These are phyloP conservation scores for Parietaria judaica DNA, from an alignment of 306 rosid genomes.

Conservation along the genomic window DNA sequence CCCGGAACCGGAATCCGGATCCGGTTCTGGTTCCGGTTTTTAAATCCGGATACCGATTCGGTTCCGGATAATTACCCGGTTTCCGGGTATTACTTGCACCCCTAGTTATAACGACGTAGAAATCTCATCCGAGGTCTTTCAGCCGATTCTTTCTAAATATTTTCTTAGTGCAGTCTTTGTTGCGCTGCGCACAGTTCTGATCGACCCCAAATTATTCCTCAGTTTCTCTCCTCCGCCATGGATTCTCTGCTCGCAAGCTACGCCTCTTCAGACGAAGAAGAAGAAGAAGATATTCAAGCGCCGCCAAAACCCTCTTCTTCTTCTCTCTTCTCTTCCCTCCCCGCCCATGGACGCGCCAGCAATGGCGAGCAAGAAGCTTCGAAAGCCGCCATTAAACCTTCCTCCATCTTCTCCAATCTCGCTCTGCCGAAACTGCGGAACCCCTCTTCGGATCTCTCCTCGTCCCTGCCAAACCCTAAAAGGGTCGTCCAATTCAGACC, in stretches of 20 bases:
- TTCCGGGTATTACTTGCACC: no score
- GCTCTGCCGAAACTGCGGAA: slow-evolving; percentile 54
- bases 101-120: no score
- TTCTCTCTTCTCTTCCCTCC: slow-evolving; percentile 39
- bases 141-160: no score
- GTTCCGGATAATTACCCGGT: no score
- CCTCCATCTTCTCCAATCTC: slow-evolving; percentile 24
- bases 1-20: no score
- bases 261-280: slow-evolving; percentile 81
- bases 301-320: slow-evolving; percentile 9
- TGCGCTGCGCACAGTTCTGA: no score
- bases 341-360: slow-evolving; percentile 5
- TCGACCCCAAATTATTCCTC: not conserved
- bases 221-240: slow-evolving; percentile 26
- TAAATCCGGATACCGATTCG: no score
- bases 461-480: slow-evolving; percentile 32
- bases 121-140: not conserved
- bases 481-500: slow-evolving; percentile 69
- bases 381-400: slow-evolving; percentile 10
- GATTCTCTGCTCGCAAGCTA: slow-evolving; percentile 76
- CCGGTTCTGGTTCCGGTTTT: no score
- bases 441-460: slow-evolving; percentile 21
- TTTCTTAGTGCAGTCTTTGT: no score
- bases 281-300: slow-evolving; percentile 8
- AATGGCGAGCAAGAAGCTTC: not conserved